Conservation (phyloP, 2,329 filamentous ascomycete species). For the Lachnellula hyalina region DNA sequence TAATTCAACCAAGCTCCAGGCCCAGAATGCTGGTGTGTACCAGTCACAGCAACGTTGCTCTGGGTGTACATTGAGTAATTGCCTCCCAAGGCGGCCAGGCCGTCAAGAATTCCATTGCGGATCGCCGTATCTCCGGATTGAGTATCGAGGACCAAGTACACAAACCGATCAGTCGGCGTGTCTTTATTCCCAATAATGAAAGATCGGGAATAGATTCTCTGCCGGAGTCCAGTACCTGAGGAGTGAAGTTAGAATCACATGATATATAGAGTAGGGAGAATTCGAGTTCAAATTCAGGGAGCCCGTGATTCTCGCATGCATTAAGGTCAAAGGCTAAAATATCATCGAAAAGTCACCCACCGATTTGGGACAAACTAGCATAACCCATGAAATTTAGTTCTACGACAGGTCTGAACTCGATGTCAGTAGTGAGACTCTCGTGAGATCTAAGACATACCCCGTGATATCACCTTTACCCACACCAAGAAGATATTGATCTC, state of each 20-base stretch:
- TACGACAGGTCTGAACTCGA: conserved; percentile 58
- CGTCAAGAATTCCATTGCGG: conserved; percentile 77
- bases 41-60: conserved; percentile 81
- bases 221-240: conserved; percentile 68
- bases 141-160: conserved; percentile 83
- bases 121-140: conserved; percentile 84
- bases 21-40: conserved; percentile 86
- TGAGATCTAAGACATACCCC: conserved; percentile 36
- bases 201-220: conserved; percentile 82
- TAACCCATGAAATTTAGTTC: conserved; percentile 91
- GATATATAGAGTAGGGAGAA: not conserved
- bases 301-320: not conserved
- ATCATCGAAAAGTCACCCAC: not conserved
- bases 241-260: not conserved
- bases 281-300: not conserved
- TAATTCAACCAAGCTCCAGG: conserved; percentile 94
- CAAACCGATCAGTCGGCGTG: conserved; percentile 65
- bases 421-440: conserved; percentile 1
- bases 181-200: conserved; percentile 74
- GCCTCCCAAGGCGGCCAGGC: conserved; percentile 60
- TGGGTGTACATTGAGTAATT: conserved; percentile 71
- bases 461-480: conserved; percentile 70
- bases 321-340: not conserved
- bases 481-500: conserved; percentile 52
- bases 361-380: conserved; percentile 73